A percentile compares a stretch with the other conserved stretches of the same genome.
Evolutionary conservation across 495 filamentous ascomycete genomes (phyloP).

Genomic region (Viridothelium virens): DNA sequence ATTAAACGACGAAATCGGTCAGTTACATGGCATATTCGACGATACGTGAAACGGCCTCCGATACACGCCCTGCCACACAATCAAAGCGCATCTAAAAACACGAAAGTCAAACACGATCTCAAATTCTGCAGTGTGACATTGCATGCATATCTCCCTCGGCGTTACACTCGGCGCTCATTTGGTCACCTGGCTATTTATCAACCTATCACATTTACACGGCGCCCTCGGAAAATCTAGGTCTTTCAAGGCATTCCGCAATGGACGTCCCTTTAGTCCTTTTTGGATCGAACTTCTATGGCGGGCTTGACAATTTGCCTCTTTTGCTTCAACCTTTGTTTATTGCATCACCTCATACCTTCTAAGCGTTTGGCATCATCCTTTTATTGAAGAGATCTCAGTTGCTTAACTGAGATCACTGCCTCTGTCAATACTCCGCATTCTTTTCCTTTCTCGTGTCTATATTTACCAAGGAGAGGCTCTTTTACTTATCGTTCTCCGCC

Average conservation of each 20-base stretch:
- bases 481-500: not conserved
- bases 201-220: not conserved
- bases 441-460: constrained; percentile 8
- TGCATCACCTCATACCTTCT: not conserved
- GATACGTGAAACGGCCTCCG: constrained; percentile 6
- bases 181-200: not conserved
- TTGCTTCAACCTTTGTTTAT: not conserved
- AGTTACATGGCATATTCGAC: not conserved
- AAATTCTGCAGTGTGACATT: not conserved
- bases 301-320: not conserved
- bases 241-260: not conserved
- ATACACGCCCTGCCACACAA: not conserved
- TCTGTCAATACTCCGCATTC: not conserved
- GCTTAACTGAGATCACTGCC: not conserved
- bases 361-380: constrained; percentile 9
- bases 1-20: too few species aligned
- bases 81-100: not conserved
- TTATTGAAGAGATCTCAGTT: constrained; percentile 1
- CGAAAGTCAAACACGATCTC: not conserved
- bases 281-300: not conserved
- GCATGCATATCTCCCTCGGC: constrained; percentile 10
- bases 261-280: not conserved
- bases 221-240: not conserved
- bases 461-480: not conserved
- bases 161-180: not conserved